Evolutionary conservation across 257 asterid species (phyloP), one percentile per base, ranked within the genome.

Genomic region (Solanum sejunctum): DNA sequence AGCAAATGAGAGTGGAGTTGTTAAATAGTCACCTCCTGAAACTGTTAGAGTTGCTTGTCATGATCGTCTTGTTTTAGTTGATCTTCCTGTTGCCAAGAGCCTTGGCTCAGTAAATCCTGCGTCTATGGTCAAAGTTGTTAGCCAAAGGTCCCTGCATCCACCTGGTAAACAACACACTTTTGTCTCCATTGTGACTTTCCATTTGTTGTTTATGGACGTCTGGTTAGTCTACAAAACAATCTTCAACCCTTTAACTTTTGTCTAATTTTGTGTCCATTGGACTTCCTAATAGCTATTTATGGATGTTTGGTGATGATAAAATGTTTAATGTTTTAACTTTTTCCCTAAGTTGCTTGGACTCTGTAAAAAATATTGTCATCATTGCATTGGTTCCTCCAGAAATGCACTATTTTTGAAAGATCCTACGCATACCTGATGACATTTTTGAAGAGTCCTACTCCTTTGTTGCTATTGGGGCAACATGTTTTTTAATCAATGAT

Each of bases 11-110:
- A 85, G 91, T 87, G 95, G 93, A 55, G 89, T 90, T 43, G 89
- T 88, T 36, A 92, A 94, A 85, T 88, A 93, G 66, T 89, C 84
- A 85, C 87, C 89, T 15, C 89, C 79, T 82, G 99, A 95, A 63
- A 84, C 85, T n/a, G 93, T 95, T 47, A 97, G 94, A 17, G 99
- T 97, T 81, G 98, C 98, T 8, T 97, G 99, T 86, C 99, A 98
- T 8, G 98, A 92, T 87, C 99, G 93, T 89, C 98, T 97, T 84
- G 89, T 97, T 85, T 81, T 97, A 83, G 97, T 98, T 54, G 99
- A 97, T 89, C 98, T 97, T 86, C 98, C 98, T 66, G 99, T 95
- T 67, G 99, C 99, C 36, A 95, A 97, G 91, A 87, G 95, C 86
- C 90, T 97, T 60, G 99, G 98, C 71, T 84, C 91, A 49, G 89